These are phyloP conservation scores for Arabidopsis arenosa DNA, from an alignment of 345 rosid genomes.

Conservation along the genomic window DNA sequence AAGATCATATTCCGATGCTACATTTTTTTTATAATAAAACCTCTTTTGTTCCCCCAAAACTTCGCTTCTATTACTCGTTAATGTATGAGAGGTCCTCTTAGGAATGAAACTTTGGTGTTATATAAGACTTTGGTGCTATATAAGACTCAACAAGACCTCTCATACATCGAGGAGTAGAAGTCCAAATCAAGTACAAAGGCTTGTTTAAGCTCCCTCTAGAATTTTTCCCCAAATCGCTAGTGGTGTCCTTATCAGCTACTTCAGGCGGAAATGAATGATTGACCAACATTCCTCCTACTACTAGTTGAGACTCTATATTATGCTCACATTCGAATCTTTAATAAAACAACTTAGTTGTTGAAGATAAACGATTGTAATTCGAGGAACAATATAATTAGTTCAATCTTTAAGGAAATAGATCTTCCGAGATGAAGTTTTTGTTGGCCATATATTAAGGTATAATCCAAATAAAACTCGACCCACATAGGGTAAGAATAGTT, in stretches of 20 bases:
- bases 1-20: not conserved
- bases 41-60: not conserved
- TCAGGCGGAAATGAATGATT: not conserved
- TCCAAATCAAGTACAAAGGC: not conserved
- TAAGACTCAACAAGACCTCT: too few relatives aligned
- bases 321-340: not conserved
- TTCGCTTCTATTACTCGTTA: not conserved
- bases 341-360: not conserved
- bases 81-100: not conserved
- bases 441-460: not conserved
- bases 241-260: not conserved
- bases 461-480: conserved; percentile 1
- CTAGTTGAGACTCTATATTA: not conserved
- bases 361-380: not conserved
- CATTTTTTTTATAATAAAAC: not conserved
- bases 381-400: not conserved
- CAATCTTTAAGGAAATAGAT: not conserved
- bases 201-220: not conserved
- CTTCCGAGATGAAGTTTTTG: not conserved
- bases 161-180: not conserved
- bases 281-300: not conserved
- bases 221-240: not conserved
- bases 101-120: not conserved
- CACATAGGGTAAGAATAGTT: not conserved
- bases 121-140: not conserved